Evolutionary conservation across 163 green algal genomes (phyloP).

Genomic region (Volvox carteri): DNA sequence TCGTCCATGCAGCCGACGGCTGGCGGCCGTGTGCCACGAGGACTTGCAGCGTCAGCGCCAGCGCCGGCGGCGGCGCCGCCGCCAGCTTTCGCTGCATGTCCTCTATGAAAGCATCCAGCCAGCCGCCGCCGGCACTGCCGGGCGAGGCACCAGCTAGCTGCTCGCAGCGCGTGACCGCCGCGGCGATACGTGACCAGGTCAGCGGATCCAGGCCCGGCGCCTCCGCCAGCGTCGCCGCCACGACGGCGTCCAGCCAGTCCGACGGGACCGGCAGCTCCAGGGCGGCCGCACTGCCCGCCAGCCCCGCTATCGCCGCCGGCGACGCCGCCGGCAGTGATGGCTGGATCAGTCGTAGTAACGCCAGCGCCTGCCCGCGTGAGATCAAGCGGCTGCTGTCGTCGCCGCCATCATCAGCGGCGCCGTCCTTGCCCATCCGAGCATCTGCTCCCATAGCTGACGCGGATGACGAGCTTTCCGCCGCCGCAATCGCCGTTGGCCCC

Average conservation of each 20-base stretch:
- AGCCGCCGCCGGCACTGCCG: background rate
- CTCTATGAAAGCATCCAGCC: slow-evolving; percentile 4
- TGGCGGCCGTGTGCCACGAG: slow-evolving; percentile 6
- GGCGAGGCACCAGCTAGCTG: background rate
- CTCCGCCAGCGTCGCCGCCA: background rate
- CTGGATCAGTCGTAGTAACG: slow-evolving; percentile 8
- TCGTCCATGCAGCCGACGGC: slow-evolving; percentile 22
- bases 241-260: background rate
- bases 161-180: slow-evolving; percentile 24
- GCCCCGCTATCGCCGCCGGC: slow-evolving; percentile 10
- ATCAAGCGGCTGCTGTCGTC: background rate
- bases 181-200: slow-evolving; percentile 13
- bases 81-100: slow-evolving; percentile 38
- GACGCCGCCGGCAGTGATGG: slow-evolving; percentile 2
- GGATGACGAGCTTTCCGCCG: no score
- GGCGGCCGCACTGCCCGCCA: slow-evolving; percentile 26
- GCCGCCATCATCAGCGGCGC: background rate
- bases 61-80: slow-evolving; percentile 35
- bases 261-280: background rate
- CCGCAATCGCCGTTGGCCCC: background rate
- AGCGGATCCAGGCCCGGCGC: background rate
- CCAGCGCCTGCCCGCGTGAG: background rate
- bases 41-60: slow-evolving; percentile 47
- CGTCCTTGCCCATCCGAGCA: no score
- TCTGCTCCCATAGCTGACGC: no score